Conservation (phyloP, 169 alveolate species). For the Amoebophrya sp. region DNA sequence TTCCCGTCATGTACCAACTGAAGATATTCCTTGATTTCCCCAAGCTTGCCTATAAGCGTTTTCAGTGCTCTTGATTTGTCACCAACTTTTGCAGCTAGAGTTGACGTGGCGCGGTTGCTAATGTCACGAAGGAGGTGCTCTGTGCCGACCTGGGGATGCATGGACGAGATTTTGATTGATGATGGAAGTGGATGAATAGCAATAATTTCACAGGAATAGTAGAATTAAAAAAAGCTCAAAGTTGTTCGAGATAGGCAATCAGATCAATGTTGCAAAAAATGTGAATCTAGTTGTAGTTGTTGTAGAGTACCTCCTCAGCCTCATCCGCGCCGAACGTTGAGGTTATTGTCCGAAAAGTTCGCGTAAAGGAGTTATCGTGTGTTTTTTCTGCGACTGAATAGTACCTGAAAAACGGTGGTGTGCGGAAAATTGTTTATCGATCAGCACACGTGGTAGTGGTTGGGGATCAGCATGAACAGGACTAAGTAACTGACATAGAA, state of each 20-base stretch:
- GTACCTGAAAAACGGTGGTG: not conserved
- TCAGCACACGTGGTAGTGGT: not conserved
- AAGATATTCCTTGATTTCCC: constrained; percentile 58
- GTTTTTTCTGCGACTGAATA: not conserved
- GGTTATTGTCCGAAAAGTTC: not conserved
- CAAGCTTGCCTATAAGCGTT: constrained; percentile 57
- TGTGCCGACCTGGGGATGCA: constrained; percentile 83
- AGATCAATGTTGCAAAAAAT: too few species aligned
- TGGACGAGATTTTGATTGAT: not conserved
- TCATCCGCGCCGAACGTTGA: not conserved
- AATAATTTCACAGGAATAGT: too few species aligned
- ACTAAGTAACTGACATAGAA: not conserved
- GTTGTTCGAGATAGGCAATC: too few species aligned
- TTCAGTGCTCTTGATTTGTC: constrained; percentile 59
- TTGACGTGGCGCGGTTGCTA: constrained; percentile 85
- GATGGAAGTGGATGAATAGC: not conserved
- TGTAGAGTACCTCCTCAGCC: not conserved
- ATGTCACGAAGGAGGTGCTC: constrained; percentile 93
- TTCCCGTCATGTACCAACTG: constrained; percentile 62
- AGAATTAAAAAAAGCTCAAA: too few species aligned
- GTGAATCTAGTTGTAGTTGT: too few species aligned
- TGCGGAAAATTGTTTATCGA: not conserved
- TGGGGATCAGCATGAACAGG: not conserved
- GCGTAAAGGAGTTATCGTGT: not conserved
- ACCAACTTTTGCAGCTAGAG: constrained; percentile 68